Conservation (phyloP, 2,329 filamentous ascomycete genomes). For the Pseudopithomyces chartarum region DNA sequence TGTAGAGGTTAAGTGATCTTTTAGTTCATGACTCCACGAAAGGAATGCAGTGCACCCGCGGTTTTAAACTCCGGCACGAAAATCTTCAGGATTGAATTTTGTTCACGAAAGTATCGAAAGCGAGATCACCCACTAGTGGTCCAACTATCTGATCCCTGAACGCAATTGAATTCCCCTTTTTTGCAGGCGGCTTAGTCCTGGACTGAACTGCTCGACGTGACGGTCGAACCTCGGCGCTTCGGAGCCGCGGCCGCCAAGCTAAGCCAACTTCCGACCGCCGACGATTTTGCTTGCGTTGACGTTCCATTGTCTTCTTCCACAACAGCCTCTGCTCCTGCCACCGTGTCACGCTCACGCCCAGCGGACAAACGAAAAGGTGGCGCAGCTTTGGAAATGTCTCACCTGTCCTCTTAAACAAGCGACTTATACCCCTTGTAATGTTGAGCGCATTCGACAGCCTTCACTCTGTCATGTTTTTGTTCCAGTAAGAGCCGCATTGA, state of each 20-base stretch:
- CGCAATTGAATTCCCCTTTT: background rate
- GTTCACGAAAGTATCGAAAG: too few relatives aligned
- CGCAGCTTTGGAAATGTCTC: slow-evolving; percentile 6
- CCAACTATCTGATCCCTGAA: too few relatives aligned
- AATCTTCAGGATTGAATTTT: too few relatives aligned
- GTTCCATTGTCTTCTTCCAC: slow-evolving; percentile 19
- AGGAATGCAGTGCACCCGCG: background rate
- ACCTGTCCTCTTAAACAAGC: background rate
- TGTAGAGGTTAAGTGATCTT: background rate
- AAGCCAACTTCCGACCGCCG: background rate
- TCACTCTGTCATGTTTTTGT: slow-evolving; percentile 20
- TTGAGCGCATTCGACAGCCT: slow-evolving; percentile 8
- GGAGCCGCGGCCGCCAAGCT: background rate
- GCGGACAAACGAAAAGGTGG: slow-evolving; percentile 11
- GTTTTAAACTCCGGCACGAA: too few relatives aligned
- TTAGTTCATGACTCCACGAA: background rate
- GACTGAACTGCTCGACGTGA: slow-evolving; percentile 15
- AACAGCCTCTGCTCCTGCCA: slow-evolving; percentile 27
- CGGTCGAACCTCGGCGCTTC: slow-evolving; percentile 32
- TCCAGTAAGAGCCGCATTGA: slow-evolving; percentile 31
- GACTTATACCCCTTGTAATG: slow-evolving; percentile 21
- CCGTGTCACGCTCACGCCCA: slow-evolving; percentile 36
- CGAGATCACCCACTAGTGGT: too few relatives aligned
- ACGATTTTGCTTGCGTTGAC: slow-evolving; percentile 19
- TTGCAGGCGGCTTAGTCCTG: background rate